Percentiles rank a stretch among this genome's conserved stretches.
Evolutionary conservation across 495 filamentous ascomycete genomes (phyloP).

Genomic region (Aspergillus sparsus): DNA sequence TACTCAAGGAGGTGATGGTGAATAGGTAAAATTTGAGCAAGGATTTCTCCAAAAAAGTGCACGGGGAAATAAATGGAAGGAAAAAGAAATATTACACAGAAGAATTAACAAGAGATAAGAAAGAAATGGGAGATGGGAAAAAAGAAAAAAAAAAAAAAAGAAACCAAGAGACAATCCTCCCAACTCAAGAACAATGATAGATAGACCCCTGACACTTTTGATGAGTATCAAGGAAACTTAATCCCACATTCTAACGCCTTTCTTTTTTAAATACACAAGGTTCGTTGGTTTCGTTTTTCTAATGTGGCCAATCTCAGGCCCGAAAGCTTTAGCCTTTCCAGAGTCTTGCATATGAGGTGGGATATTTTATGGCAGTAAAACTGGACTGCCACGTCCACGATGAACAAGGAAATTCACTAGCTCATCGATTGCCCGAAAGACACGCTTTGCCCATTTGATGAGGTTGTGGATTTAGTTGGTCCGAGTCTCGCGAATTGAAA

Average conservation of each 20-base stretch:
- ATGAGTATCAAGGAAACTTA: constrained; percentile 16
- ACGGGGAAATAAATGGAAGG: constrained; percentile 11
- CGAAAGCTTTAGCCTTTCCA: no score
- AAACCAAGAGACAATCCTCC: neutral
- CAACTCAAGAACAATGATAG: no score
- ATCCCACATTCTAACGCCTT: constrained; percentile 27
- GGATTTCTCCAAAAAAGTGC: neutral
- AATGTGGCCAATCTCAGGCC: no score
- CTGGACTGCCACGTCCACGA: no score
- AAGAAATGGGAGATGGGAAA: constrained; percentile 7
- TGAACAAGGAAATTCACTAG: no score
- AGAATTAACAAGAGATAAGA: constrained; percentile 11
- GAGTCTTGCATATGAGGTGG: no score
- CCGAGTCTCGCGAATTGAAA: no score
- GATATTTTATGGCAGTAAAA: no score
- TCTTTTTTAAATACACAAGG: constrained; percentile 17
- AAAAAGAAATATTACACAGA: constrained; percentile 21
- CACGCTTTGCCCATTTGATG: no score
- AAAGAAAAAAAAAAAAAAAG: constrained; percentile 11
- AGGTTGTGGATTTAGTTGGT: no score
- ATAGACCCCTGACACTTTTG: neutral
- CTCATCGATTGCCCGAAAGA: no score
- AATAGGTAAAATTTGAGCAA: constrained; percentile 16
- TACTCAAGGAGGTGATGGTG: constrained; percentile 14
- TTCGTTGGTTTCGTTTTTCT: constrained; percentile 1